Evolutionary conservation across 495 filamentous ascomycete genomes (phyloP).

Genomic region (Xylaria curta): DNA sequence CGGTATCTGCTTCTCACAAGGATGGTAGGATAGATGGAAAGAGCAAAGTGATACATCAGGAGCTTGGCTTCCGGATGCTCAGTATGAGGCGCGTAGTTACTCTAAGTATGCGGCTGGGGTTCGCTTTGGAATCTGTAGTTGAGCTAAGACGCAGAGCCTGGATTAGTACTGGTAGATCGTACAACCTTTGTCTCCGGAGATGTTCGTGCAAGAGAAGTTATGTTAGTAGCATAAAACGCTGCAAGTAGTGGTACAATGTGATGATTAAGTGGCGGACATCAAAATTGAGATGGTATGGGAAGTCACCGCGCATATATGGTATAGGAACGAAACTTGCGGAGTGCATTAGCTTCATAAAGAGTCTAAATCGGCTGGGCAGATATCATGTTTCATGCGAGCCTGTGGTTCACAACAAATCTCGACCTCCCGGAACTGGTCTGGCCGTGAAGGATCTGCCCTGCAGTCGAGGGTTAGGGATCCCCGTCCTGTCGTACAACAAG

Average conservation of each 20-base stretch:
- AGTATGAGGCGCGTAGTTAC: conserved; percentile 12
- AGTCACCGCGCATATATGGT: background rate
- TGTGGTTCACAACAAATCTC: conserved; percentile 2
- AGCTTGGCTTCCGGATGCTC: conserved; percentile 15
- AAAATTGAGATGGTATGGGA: background rate
- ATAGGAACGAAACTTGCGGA: conserved; percentile 20
- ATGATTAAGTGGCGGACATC: background rate
- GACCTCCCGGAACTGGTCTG: conserved; percentile 22
- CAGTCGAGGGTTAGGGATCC: conserved; percentile 23
- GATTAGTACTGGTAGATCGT: background rate
- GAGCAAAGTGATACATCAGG: conserved; percentile 2
- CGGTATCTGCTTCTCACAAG: background rate
- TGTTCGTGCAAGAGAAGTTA: background rate
- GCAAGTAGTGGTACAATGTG: conserved; percentile 3
- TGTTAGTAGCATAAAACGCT: background rate
- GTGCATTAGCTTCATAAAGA: conserved; percentile 9
- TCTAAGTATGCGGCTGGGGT: conserved; percentile 5
- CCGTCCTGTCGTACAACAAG: conserved; percentile 23
- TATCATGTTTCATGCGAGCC: conserved; percentile 16
- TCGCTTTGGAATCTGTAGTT: background rate
- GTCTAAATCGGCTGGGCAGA: conserved; percentile 8
- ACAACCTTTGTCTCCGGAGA: background rate
- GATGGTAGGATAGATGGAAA: conserved; percentile 2
- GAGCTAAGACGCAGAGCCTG: background rate
- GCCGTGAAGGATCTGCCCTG: conserved; percentile 26